Conservation (phyloP, 352 stramenopile genomes). For the Nothophytophthora sp. region DNA sequence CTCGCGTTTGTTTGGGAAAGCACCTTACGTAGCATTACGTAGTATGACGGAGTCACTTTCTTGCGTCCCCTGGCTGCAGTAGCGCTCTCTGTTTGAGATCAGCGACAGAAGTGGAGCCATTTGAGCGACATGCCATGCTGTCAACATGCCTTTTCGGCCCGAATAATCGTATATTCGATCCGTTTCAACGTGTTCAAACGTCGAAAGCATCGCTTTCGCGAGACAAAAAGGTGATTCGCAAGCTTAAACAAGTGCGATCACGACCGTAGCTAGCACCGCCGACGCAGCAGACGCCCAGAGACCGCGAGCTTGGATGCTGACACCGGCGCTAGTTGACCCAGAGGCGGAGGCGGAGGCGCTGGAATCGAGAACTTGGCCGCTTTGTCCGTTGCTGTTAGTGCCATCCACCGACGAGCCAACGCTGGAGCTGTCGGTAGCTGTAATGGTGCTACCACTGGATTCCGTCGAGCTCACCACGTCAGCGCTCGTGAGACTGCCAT, state of each 20-base stretch:
- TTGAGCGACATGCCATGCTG: too few relatives aligned
- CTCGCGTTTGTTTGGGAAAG: too few relatives aligned
- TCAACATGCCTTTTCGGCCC: too few relatives aligned
- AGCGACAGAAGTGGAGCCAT: too few relatives aligned
- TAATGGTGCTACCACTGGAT: neutral
- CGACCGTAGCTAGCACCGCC: conserved; percentile 4
- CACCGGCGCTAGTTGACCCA: conserved; percentile 7
- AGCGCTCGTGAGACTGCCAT: neutral
- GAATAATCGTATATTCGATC: too few relatives aligned
- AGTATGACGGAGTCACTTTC: too few relatives aligned
- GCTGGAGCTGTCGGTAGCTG: conserved; percentile 3
- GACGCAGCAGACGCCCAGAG: conserved; percentile 9
- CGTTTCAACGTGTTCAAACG: too few relatives aligned
- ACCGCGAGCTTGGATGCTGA: neutral
- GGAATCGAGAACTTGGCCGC: conserved; percentile 4
- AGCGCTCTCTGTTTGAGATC: too few relatives aligned
- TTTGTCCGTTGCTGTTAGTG: neutral
- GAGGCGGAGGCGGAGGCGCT: conserved; percentile 10
- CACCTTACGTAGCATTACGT: too few relatives aligned
- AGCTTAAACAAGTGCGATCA: conserved; percentile 11
- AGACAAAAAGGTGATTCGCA: too few relatives aligned
- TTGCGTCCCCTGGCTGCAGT: too few relatives aligned
- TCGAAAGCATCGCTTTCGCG: too few relatives aligned
- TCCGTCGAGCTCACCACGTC: neutral
- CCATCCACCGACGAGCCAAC: neutral